These are phyloP conservation scores for Truncatella angustata DNA, from an alignment of 2,329 filamentous ascomycete genomes.

Conservation along the genomic window DNA sequence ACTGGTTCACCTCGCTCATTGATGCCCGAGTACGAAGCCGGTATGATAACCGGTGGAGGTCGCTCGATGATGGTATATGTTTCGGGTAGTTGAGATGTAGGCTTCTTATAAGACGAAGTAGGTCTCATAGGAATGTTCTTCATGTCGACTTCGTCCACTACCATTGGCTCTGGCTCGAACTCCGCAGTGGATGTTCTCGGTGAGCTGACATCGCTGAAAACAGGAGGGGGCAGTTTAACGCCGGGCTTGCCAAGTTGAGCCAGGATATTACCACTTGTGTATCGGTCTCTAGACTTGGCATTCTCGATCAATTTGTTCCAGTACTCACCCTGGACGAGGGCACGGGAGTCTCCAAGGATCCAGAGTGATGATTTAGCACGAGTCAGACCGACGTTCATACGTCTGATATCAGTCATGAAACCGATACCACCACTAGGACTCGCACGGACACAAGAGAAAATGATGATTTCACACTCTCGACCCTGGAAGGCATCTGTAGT, in stretches of 20 bases:
- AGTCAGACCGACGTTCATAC: constrained; percentile 98
- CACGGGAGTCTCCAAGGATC: constrained; percentile 90
- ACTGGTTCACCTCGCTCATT: constrained; percentile 29
- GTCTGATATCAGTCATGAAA: constrained; percentile 96
- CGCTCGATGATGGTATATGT: constrained; percentile 25
- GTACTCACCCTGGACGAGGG: constrained; percentile 82
- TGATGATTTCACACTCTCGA: constrained; percentile 95
- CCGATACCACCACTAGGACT: constrained; percentile 92
- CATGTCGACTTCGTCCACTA: constrained; percentile 26
- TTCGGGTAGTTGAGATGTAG: constrained; percentile 21
- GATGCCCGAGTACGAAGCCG: constrained; percentile 16
- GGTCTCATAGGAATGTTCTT: constrained; percentile 20
- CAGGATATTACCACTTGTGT: constrained; percentile 66
- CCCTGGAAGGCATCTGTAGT: constrained; percentile 98
- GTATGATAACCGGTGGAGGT: constrained; percentile 9
- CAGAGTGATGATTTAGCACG: constrained; percentile 95
- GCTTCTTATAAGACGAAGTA: constrained; percentile 19
- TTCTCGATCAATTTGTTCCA: constrained; percentile 87
- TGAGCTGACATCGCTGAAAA: constrained; percentile 12
- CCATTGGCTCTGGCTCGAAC: background rate
- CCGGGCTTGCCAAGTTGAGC: constrained; percentile 46
- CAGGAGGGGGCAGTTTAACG: constrained; percentile 28
- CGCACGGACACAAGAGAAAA: constrained; percentile 96
- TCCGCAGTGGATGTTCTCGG: constrained; percentile 3
- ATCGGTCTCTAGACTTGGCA: constrained; percentile 69